A percentile compares a stretch with the other conserved stretches of the same genome.
Conservation (phyloP, 345 rosid species). For the Abelmoschus esculentus region DNA sequence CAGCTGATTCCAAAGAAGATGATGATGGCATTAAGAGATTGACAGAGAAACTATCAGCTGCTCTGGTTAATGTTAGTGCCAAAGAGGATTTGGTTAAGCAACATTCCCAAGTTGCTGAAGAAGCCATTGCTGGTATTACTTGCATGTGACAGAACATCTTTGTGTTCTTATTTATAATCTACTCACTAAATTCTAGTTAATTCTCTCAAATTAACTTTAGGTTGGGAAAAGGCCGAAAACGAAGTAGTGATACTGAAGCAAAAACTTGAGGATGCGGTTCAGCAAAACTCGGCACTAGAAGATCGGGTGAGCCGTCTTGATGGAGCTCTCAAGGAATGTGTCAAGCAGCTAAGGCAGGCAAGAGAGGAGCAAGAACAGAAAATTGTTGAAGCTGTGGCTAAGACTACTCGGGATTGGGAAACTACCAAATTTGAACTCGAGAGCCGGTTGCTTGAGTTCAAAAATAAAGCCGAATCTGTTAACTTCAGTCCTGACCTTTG, state of each 20-base stretch:
- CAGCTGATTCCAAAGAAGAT: slow-evolving; percentile 34
- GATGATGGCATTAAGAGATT: slow-evolving; percentile 38
- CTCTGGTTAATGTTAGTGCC: slow-evolving; percentile 66
- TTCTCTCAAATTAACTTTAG: slow-evolving; percentile 25
- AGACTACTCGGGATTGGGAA: slow-evolving; percentile 47
- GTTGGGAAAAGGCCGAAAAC: slow-evolving; percentile 95
- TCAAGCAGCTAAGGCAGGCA: slow-evolving; percentile 80
- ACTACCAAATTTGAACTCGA: slow-evolving; percentile 44
- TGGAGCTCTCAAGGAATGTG: slow-evolving; percentile 92
- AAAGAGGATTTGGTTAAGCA: slow-evolving; percentile 87
- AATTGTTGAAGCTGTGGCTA: slow-evolving; percentile 46
- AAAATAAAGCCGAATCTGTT: slow-evolving; percentile 28
- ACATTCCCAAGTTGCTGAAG: slow-evolving; percentile 90
- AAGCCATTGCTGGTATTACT: slow-evolving; percentile 82
- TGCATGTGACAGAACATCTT: neutral
- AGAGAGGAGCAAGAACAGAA: slow-evolving; percentile 71
- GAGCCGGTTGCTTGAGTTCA: slow-evolving; percentile 42
- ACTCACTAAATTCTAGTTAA: neutral
- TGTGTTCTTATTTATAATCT: neutral
- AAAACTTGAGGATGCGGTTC: slow-evolving; percentile 46
- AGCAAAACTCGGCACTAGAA: slow-evolving; percentile 46
- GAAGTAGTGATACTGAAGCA: slow-evolving; percentile 51
- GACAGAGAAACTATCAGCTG: slow-evolving; percentile 73
- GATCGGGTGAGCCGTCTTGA: slow-evolving; percentile 76
- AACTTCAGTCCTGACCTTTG: slow-evolving; percentile 28